A percentile compares a stretch with the other conserved stretches of the same genome.
phyloP scores from a whole-genome alignment of 495 filamentous ascomycete species.

The Penicillium flavigenum region DNA sequence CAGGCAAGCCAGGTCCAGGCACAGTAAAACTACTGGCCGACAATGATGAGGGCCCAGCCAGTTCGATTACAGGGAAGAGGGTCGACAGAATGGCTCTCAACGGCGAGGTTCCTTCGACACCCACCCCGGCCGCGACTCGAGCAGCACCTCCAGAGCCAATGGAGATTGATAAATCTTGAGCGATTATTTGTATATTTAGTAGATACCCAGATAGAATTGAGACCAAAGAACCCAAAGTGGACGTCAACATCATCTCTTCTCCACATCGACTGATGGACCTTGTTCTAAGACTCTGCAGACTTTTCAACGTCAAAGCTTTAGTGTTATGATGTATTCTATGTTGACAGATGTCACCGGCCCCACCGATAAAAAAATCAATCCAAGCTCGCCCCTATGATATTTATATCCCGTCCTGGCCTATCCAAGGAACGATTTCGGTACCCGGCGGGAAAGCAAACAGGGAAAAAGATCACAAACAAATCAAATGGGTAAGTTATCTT shows the following conservation, averaged over 20 bases:
- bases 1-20: constrained; percentile 28
- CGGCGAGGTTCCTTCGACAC: constrained; percentile 5
- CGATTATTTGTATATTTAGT: constrained; percentile 18
- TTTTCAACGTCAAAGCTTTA: background rate
- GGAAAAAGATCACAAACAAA: background rate
- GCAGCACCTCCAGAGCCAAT: constrained; percentile 18
- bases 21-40: background rate
- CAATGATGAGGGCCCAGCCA: constrained; percentile 1
- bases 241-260: constrained; percentile 13
- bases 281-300: background rate
- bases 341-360: constrained; percentile 11
- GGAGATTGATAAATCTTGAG: constrained; percentile 18
- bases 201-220: constrained; percentile 16
- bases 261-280: constrained; percentile 17
- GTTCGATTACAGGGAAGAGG: constrained; percentile 5
- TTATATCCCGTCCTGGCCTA: background rate
- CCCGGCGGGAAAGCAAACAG: constrained; percentile 2
- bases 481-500: background rate
- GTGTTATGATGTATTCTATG: constrained; percentile 4
- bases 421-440: constrained; percentile 2
- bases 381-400: constrained; percentile 1
- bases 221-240: constrained; percentile 1
- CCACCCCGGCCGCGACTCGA: constrained; percentile 8
- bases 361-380: background rate
- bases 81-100: background rate